Conservation (phyloP, 2,329 filamentous ascomycete species). For the Penicillium sp. region DNA sequence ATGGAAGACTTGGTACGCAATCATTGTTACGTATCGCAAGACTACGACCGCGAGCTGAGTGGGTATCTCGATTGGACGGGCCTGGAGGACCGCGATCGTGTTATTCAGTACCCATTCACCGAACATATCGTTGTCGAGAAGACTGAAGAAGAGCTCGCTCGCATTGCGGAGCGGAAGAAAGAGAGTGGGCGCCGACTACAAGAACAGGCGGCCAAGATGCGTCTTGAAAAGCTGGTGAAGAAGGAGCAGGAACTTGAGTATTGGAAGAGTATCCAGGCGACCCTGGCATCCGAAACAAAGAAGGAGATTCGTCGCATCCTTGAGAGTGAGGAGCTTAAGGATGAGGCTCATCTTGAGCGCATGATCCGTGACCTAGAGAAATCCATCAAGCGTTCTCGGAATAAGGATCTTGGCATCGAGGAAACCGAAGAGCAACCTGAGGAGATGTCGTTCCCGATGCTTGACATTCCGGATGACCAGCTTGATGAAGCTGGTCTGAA, state of each 20-base stretch:
- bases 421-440: constrained; percentile 74
- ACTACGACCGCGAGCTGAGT: constrained; percentile 77
- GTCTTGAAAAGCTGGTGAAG: constrained; percentile 87
- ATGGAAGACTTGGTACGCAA: constrained; percentile 83
- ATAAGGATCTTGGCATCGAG: constrained; percentile 88
- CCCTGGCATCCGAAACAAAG: constrained; percentile 75
- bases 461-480: constrained; percentile 87
- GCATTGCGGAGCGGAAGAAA: constrained; percentile 89
- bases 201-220: constrained; percentile 96
- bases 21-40: constrained; percentile 83
- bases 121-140: constrained; percentile 90
- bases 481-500: constrained; percentile 90
- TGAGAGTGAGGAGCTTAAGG: constrained; percentile 87
- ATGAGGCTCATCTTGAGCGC: constrained; percentile 82
- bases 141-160: constrained; percentile 87
- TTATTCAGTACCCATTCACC: constrained; percentile 90
- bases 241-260: constrained; percentile 96
- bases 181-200: constrained; percentile 89
- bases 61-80: constrained; percentile 87
- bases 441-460: constrained; percentile 80
- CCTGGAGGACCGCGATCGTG: constrained; percentile 81
- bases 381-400: constrained; percentile 82
- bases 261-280: constrained; percentile 77
- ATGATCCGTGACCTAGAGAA: constrained; percentile 87
- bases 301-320: constrained; percentile 86